Evolutionary conservation across 2,329 filamentous ascomycete genomes (phyloP).

Genomic region (Xylaria sp.): DNA sequence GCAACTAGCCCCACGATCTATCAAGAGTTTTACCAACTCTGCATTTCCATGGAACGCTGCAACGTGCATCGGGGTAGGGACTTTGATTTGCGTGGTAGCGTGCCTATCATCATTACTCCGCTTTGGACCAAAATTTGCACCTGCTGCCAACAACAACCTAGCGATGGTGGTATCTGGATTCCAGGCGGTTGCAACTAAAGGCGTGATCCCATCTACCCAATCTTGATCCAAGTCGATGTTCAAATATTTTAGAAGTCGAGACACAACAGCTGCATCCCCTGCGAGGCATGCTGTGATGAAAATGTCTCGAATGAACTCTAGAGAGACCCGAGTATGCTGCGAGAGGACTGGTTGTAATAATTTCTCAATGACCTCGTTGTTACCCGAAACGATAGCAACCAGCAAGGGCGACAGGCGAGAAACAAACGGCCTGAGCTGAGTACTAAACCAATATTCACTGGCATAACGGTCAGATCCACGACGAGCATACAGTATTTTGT

Average conservation of each 20-base stretch:
- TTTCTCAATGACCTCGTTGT: neutral
- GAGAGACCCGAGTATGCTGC: neutral
- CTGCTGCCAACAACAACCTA: neutral
- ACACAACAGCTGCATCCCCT: neutral
- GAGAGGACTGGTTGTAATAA: neutral
- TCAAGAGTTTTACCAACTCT: neutral
- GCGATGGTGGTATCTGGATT: neutral
- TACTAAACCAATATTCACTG: neutral
- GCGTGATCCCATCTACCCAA: neutral
- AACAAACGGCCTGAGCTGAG: neutral
- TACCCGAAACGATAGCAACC: conserved; percentile 1
- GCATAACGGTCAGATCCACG: too few relatives aligned
- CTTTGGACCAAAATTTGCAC: neutral
- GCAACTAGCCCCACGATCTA: neutral
- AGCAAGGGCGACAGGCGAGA: neutral
- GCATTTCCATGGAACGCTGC: neutral
- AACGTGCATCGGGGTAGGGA: neutral
- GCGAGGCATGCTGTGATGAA: neutral
- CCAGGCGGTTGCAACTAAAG: conserved; percentile 7
- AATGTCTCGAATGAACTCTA: neutral
- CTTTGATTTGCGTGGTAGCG: neutral
- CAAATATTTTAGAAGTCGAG: neutral
- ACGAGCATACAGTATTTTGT: neutral
- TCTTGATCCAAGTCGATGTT: neutral
- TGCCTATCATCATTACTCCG: neutral